Evolutionary conservation across 805 yeast species (phyloP).

Genomic region (Starmera dryadoides): DNA sequence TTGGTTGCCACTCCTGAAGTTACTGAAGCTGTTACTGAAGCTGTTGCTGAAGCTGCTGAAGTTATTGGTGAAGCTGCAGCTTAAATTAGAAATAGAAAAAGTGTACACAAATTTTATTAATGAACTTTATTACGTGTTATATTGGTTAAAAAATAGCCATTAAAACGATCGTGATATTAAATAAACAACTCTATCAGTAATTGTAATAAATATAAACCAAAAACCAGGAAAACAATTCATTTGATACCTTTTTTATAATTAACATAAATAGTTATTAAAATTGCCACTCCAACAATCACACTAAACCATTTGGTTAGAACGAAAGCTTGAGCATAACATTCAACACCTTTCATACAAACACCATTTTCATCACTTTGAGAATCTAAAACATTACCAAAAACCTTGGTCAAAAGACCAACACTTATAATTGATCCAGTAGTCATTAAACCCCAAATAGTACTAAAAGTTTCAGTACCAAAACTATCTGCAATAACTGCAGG

Average conservation of each 20-base stretch:
- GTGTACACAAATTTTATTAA: too few species aligned
- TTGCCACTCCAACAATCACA: slow-evolving; percentile 10
- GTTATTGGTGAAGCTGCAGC: too few species aligned
- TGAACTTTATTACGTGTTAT: too few species aligned
- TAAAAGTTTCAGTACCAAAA: slow-evolving; percentile 60
- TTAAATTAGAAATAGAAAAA: too few species aligned
- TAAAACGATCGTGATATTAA: too few species aligned
- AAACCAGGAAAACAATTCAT: too few species aligned
- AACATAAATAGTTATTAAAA: slow-evolving; percentile 15
- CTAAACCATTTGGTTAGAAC: slow-evolving; percentile 19
- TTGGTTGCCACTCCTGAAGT: neutral
- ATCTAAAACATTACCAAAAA: slow-evolving; percentile 51
- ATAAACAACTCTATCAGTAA: too few species aligned
- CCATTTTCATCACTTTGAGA: slow-evolving; percentile 31
- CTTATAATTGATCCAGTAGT: slow-evolving; percentile 64
- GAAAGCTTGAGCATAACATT: slow-evolving; percentile 42
- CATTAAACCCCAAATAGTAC: slow-evolving; percentile 70
- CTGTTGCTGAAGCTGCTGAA: too few species aligned
- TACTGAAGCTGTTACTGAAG: neutral
- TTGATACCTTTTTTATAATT: slow-evolving; percentile 1
- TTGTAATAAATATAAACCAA: too few species aligned
- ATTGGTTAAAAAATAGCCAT: too few species aligned
- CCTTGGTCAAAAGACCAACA: slow-evolving; percentile 45
- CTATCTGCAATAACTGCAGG: slow-evolving; percentile 72
- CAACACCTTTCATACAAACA: slow-evolving; percentile 35